Evolutionary conservation across 371 early-diverging fungal species (phyloP), one percentile per base, ranked within the genome.

Genomic region (Mortierella sp.): DNA sequence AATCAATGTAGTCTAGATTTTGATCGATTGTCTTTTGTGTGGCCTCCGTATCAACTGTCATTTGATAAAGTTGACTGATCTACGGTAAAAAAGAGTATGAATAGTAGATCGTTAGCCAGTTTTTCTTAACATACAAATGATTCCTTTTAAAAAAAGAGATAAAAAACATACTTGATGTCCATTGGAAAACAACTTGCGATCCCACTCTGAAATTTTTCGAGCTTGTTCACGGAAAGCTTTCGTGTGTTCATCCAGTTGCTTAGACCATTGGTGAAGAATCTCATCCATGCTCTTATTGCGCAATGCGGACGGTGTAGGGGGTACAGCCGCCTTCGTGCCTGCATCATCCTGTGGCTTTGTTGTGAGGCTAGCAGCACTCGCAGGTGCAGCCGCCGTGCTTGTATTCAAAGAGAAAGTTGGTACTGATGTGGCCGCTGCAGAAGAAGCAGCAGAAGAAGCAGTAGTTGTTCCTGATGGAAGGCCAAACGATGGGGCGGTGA

Each of bases 171-270:
- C 94, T 85, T 90, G 88, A 61, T 89, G 89, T 21, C 94, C 95
- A 74, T 97, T 96, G 67, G 94, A 92, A 72, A 97, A 89, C 60
- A 98, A 82, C 71, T 90, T 89, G 40, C 90, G 89, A 86, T 98
- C 98, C 96, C 94, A 95, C 58, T 92, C 87, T 50, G 90, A 87
- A n/a, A 97, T 93, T 70, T 95, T 91, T 65, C 85, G 87, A 2
- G 97, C 97, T 84, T 95, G 95, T 33, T 87, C 87, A 66, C 95
- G 96, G 87, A 98, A 98, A 47, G 94, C 93, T 19, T 88, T 88
- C 0, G 96, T 92, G 65, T 92, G 91, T 58, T 85, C 86, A 45
- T 94, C 91, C 58, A 98, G 86, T 73, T 97, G 96, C 40, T 86
- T 85, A 19, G 92, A 93, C 96, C 97, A 98, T 74, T 90, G 87